Base-by-base conservation (phyloP, 495 filamentous ascomycete species). In the Bathelium albidoporum region DNA sequence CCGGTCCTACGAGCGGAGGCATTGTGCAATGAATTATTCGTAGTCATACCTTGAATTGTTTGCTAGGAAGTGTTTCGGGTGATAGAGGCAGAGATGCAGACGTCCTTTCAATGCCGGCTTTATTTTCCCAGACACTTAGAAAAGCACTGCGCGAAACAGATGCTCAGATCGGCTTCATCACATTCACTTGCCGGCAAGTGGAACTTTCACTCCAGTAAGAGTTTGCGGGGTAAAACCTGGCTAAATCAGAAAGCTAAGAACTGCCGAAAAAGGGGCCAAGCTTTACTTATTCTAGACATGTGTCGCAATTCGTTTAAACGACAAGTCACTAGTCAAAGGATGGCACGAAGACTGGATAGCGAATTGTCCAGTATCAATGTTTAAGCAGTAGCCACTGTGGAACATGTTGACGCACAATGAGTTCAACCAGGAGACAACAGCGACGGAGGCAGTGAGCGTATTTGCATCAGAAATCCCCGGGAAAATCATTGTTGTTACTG, bases 401-500 rank as follows among this genome's bases (percentile, higher is more conserved):
- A 41, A 58, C 1, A 68, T 68, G 66, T 32, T 58, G 16, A 31
- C 72, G 2, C 70, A 68, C 58, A 59, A 68, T 12, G 70, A 69
- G 24, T 72, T 67, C 65, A 62, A 59, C 16, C 60, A 69, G 53
- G 61, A 71, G 44, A 73, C 70, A 1, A 67, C 65, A 12, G 72
- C 66, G 0, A 60, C 63, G 10, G 68, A 71, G 58, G 71, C 71
- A 16, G 70, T 68, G 0, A 60, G 66, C 32, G 64, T 62, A 11
- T 73, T 73, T 45, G 34, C 60, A 10, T 41, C 64, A 16, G 22
- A 61, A 1, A 70, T 73, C 59, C 26, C 26, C 14, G 68, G 68
- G 34, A 69, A 64, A 62, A 64, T 28, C 67, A 70, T 72, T 18
- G 61, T 73, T 29, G 69, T 73, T 43, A 69, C 67, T 9, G 72